Evolutionary conservation across 1,284 basidiomycete species (phyloP).

Genomic region (Ustilago lituana): DNA sequence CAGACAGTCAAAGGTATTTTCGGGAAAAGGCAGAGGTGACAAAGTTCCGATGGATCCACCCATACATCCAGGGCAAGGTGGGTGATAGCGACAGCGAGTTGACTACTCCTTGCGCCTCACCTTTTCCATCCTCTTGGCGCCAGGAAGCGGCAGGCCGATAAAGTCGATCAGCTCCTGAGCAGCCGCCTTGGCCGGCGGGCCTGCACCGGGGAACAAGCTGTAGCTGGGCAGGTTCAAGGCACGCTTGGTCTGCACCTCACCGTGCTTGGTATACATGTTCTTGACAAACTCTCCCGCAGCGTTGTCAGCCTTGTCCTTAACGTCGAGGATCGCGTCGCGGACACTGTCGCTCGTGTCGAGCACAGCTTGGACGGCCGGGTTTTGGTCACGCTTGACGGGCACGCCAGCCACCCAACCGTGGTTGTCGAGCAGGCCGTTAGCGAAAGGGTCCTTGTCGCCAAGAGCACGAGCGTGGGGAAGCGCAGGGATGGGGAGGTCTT

Average conservation of each 20-base stretch:
- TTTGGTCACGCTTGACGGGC: constrained; percentile 26
- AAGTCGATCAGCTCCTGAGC: constrained; percentile 30
- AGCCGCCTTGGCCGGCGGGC: constrained; percentile 26
- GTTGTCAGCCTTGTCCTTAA: constrained; percentile 25
- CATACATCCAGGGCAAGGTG: too few relatives aligned
- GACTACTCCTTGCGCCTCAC: constrained; percentile 19
- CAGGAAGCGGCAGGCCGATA: constrained; percentile 28
- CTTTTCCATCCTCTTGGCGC: constrained; percentile 35
- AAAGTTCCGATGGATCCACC: too few relatives aligned
- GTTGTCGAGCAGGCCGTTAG: constrained; percentile 19
- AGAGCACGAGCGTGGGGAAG: constrained; percentile 12
- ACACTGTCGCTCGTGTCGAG: constrained; percentile 31
- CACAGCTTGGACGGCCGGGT: constrained; percentile 8
- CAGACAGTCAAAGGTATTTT: too few relatives aligned
- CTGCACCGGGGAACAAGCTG: constrained; percentile 29
- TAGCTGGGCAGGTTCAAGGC: constrained; percentile 18
- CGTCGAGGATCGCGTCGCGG: constrained; percentile 17
- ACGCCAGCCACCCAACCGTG: constrained; percentile 14
- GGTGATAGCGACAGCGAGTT: not conserved
- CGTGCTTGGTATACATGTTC: constrained; percentile 40
- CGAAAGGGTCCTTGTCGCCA: constrained; percentile 28
- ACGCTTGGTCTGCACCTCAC: constrained; percentile 17
- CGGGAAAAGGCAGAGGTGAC: not conserved
- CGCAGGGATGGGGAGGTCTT: constrained; percentile 16
- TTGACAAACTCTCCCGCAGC: constrained; percentile 35